Evolutionary conservation across 495 filamentous ascomycete genomes (phyloP), one percentile per base, ranked within the genome.

Genomic region (Podospora australis): DNA sequence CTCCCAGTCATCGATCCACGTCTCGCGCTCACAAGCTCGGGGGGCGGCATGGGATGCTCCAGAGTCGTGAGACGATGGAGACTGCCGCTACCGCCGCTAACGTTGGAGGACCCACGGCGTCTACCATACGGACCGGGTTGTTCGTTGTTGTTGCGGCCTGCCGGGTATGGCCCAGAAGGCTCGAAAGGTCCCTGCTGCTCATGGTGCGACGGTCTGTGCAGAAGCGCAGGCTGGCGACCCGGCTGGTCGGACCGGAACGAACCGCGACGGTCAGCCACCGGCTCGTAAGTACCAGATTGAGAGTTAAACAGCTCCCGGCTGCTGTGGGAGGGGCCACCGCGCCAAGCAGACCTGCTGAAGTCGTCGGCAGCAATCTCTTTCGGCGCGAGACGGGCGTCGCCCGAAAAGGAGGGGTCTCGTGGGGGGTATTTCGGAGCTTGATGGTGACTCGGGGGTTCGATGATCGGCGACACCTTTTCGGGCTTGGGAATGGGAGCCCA

Each of bases 361-460:
- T 95, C 89, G 62, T 97, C 92, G 4, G 91, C 88, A 7, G 88
- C 88, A 56, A 96, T 92, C 63, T 97, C 90, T 59, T 87, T 87
- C 6, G 68, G 72, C 7, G 64, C 68, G n/a, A 68, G 69, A 19
- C 70, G 70, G 38, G 71, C 61, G 53, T 71, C 71, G 10, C 50
- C 55, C 10, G 57, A 28, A 17, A 46, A 22, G 3, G 48, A 26
- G 4, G 22, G 25, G n/a, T 70, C 67, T 36, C 58, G 59, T 16
- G 55, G 60, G 6, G 62, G 59, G 44, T 55, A 56, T 43, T 58
- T 68, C 5, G 67, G 50, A 41, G 38, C 48, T 2, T 49, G 40
- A 39, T 64, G 59, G 38, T 44, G 44, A 20, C 44, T 25, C 5
- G 60, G 58, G 3, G 78, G 74, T n/a, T 77, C 62, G 25, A 73